Evolutionary conservation across 495 filamentous ascomycete genomes (phyloP), one percentile per base, ranked within the genome.

Genomic region (Aspergillus baeticus): DNA sequence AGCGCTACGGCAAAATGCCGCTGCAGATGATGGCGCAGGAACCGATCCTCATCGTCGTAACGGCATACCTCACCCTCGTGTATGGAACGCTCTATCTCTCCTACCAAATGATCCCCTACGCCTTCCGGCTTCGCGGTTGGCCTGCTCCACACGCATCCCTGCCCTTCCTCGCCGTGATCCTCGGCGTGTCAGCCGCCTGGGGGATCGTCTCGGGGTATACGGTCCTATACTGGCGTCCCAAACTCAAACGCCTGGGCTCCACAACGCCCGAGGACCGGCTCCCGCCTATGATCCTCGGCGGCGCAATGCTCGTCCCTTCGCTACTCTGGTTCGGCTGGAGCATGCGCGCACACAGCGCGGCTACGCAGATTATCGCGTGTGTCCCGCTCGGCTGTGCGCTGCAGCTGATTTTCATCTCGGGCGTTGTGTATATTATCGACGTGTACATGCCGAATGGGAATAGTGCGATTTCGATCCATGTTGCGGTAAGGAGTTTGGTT

Each of bases 251-350:
- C 11, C 37, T 56, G 5, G 65, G 65, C 13, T 41, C 41, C 14
- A 54, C 65, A 14, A 23, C 59, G 0, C 83, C 83, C 0, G 82
- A 84, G 63, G 69, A 76, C 56, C 69, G 83, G 5, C 65, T 87
- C 0, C 70, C 77, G 3, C 73, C 77, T 2, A 79, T 83, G 67
- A 76, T 85, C 26, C 29, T 77, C 4, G 83, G 81, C 0, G 74
- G 70, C 1, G 54, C 73, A 10, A 57, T 83, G 37, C 68, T 84
- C 5, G 81, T 81, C 1, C 72, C 75, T 29, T 78, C 81, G 3
- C 64, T 84, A 2, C 77, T 84, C 56, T 81, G 79, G 75, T 83
- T 83, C 60, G 81, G 74, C 5, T 86, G 82, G 83, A 77, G 77
- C 20, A 59, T 62, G 22, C 23, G 56, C 11, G 54, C 58, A 7